phyloP scores from a whole-genome alignment of 176 grass and related monocot genomes.

The Oryza rufipogon region DNA sequence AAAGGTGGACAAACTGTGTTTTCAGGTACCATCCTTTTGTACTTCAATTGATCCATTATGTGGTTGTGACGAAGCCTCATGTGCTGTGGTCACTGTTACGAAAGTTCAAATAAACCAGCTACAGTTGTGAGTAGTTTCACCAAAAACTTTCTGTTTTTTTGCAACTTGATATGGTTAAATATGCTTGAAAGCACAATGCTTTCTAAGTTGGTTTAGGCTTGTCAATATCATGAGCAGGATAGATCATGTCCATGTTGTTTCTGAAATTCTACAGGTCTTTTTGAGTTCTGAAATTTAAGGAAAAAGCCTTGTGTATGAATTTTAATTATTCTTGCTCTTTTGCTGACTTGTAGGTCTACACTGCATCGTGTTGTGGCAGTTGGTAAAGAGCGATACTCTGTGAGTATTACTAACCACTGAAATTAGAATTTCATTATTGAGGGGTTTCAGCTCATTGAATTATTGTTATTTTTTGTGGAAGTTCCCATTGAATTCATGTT shows the following conservation, averaged over 20 bases:
- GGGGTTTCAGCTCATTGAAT: neutral
- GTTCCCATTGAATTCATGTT: neutral
- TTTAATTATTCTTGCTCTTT: slow-evolving; percentile 8
- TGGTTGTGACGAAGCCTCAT: neutral
- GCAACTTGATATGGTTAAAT: too few relatives aligned
- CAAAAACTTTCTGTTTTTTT: too few relatives aligned
- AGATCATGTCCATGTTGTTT: neutral
- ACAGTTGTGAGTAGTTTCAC: too few relatives aligned
- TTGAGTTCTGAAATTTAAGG: neutral
- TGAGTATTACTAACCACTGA: neutral
- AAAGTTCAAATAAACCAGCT: neutral
- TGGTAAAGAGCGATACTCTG: too few relatives aligned
- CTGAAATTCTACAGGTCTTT: neutral
- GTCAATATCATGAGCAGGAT: neutral
- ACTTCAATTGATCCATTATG: neutral
- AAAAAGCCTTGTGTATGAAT: neutral
- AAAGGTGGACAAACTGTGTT: slow-evolving; percentile 77
- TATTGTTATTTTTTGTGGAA: too few relatives aligned
- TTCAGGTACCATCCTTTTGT: slow-evolving; percentile 47
- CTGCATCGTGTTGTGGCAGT: slow-evolving; percentile 40
- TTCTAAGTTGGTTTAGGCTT: neutral
- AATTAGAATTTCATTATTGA: neutral
- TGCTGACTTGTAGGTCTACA: slow-evolving; percentile 55
- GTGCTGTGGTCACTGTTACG: neutral
- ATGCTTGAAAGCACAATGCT: neutral